phyloP scores from a whole-genome alignment of 2,329 filamentous ascomycete species.

The Aschersonia sp. region DNA sequence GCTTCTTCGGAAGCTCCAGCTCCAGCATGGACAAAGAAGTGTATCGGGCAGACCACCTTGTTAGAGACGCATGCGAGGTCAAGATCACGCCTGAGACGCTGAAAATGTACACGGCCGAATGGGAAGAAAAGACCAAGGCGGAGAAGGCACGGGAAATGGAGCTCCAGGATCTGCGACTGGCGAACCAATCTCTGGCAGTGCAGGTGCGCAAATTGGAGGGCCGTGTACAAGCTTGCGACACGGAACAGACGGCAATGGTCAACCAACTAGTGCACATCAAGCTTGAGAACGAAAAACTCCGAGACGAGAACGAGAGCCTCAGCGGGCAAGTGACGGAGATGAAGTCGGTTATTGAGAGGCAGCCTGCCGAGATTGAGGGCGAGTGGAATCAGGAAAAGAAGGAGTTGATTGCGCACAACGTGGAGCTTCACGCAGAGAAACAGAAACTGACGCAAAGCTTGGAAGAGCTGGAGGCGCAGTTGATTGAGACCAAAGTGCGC shows the following conservation, averaged over 20 bases:
- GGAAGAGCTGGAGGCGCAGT: constrained; percentile 78
- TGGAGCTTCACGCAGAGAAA: constrained; percentile 90
- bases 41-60: constrained; percentile 84
- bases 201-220: constrained; percentile 79
- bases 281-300: constrained; percentile 80
- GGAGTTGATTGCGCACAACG: constrained; percentile 79
- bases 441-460: constrained; percentile 75
- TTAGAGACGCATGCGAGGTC: constrained; percentile 81
- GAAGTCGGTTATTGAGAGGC: constrained; percentile 72
- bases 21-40: constrained; percentile 87
- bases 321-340: constrained; percentile 76
- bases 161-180: constrained; percentile 54
- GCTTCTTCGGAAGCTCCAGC: constrained; percentile 89
- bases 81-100: constrained; percentile 74
- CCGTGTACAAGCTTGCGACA: constrained; percentile 73
- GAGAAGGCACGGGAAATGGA: constrained; percentile 77
- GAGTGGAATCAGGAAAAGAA: constrained; percentile 77
- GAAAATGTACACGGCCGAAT: constrained; percentile 68
- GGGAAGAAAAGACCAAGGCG: constrained; percentile 76
- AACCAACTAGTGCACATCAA: constrained; percentile 86
- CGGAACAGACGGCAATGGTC: constrained; percentile 79
- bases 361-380: constrained; percentile 77
- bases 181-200: constrained; percentile 52
- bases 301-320: constrained; percentile 79
- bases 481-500: constrained; percentile 88